Evolutionary conservation across 1,284 basidiomycete genomes (phyloP).

Genomic region (Naganishia sp.): DNA sequence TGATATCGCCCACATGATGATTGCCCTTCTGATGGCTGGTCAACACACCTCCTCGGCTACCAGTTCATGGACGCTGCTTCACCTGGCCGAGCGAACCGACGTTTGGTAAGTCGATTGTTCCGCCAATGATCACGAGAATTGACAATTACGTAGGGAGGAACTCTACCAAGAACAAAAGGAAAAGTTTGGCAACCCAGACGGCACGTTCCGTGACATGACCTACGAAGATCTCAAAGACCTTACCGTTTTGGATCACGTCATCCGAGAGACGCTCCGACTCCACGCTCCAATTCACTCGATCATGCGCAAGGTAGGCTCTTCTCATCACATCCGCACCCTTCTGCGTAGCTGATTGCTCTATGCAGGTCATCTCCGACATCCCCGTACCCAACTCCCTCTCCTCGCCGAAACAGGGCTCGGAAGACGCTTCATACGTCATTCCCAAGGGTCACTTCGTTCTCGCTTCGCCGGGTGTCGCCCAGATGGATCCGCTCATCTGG

Average conservation of each 20-base stretch:
- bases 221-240: slow-evolving; percentile 84
- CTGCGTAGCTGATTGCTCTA: background rate
- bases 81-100: slow-evolving; percentile 77
- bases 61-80: slow-evolving; percentile 86
- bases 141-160: slow-evolving; percentile 54
- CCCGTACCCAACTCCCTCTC: slow-evolving; percentile 78
- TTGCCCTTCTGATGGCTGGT: slow-evolving; percentile 92
- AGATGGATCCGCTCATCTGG: slow-evolving; percentile 87
- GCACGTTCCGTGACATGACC: slow-evolving; percentile 74
- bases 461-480: slow-evolving; percentile 83
- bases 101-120: slow-evolving; percentile 63
- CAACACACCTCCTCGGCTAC: slow-evolving; percentile 97
- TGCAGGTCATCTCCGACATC: slow-evolving; percentile 72
- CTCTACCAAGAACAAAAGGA: slow-evolving; percentile 88
- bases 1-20: slow-evolving; percentile 97
- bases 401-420: slow-evolving; percentile 62
- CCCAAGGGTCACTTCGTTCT: slow-evolving; percentile 90
- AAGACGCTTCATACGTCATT: slow-evolving; percentile 72
- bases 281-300: slow-evolving; percentile 85
- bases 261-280: slow-evolving; percentile 77
- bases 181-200: slow-evolving; percentile 76
- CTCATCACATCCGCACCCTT: background rate
- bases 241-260: slow-evolving; percentile 82
- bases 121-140: background rate
- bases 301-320: slow-evolving; percentile 62